Evolutionary conservation across 2,329 filamentous ascomycete genomes (phyloP).

Genomic region (Cladorrhinum sp.): DNA sequence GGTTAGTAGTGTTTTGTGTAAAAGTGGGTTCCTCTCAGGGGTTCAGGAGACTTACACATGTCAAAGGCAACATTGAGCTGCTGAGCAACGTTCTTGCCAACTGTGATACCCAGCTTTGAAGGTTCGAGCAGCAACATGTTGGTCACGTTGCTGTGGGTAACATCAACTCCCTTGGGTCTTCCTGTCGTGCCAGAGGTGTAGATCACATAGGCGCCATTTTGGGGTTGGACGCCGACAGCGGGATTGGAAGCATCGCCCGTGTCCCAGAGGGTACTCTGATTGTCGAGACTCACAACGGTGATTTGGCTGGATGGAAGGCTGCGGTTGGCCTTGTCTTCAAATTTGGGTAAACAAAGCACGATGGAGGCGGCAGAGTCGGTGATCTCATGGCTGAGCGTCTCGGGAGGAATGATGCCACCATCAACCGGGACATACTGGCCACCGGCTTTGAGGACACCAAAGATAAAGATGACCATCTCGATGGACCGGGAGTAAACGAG

Average conservation of each 20-base stretch:
- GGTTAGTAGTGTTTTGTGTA: background rate
- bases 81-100: conserved; percentile 52
- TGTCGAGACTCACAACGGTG: conserved; percentile 2
- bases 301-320: background rate
- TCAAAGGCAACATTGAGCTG: conserved; percentile 59
- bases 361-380: conserved; percentile 43
- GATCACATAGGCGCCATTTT: conserved; percentile 46
- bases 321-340: background rate
- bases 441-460: conserved; percentile 54
- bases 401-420: conserved; percentile 49
- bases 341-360: conserved; percentile 43
- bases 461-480: conserved; percentile 56
- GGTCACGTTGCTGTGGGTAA: conserved; percentile 52
- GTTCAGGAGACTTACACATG: conserved; percentile 48
- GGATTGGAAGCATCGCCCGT: conserved; percentile 17
- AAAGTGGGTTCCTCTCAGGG: background rate
- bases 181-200: conserved; percentile 59
- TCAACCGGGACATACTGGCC: conserved; percentile 60
- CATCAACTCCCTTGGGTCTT: conserved; percentile 56
- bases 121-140: conserved; percentile 52
- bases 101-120: conserved; percentile 47
- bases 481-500: conserved; percentile 53
- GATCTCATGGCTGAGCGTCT: conserved; percentile 48
- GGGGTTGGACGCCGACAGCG: conserved; percentile 32
- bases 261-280: background rate